Conservation (phyloP, 192 early-diverging fungal genomes). For the Podila verticillata region DNA sequence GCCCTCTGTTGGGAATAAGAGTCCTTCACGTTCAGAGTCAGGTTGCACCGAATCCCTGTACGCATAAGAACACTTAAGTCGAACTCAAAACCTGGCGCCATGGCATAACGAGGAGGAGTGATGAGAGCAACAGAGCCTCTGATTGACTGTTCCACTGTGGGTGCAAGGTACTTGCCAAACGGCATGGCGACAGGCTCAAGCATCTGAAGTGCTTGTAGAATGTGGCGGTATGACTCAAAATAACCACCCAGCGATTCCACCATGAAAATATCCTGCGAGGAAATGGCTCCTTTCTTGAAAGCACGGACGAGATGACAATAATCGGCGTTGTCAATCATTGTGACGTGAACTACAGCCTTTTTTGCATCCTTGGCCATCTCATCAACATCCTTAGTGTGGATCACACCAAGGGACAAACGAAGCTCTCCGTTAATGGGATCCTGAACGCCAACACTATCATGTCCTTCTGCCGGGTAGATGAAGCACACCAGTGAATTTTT, state of each 20-base stretch:
- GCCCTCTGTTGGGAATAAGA: background rate
- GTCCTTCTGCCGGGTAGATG: constrained; percentile 20
- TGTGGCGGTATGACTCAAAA: constrained; percentile 48
- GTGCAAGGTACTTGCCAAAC: constrained; percentile 52
- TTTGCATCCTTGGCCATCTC: no score
- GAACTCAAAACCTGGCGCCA: constrained; percentile 39
- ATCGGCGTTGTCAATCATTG: constrained; percentile 36
- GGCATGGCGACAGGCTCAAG: constrained; percentile 35
- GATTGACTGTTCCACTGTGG: constrained; percentile 4
- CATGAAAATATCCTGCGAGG: constrained; percentile 22
- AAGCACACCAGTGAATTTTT: constrained; percentile 56
- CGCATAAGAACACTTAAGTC: constrained; percentile 37
- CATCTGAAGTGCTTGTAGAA: constrained; percentile 49
- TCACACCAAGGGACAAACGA: background rate
- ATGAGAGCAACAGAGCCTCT: background rate
- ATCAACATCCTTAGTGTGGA: background rate
- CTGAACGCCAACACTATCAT: constrained; percentile 11
- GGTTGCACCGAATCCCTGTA: background rate
- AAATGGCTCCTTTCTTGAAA: background rate
- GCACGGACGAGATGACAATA: constrained; percentile 5
- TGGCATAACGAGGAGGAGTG: constrained; percentile 49
- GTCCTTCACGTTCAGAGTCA: constrained; percentile 30
- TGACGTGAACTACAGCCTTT: constrained; percentile 27
- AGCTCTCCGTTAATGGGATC: constrained; percentile 38
- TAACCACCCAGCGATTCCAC: constrained; percentile 49